phyloP scores from a whole-genome alignment of 306 rosid species.

The Pachyrhizus erosus region DNA sequence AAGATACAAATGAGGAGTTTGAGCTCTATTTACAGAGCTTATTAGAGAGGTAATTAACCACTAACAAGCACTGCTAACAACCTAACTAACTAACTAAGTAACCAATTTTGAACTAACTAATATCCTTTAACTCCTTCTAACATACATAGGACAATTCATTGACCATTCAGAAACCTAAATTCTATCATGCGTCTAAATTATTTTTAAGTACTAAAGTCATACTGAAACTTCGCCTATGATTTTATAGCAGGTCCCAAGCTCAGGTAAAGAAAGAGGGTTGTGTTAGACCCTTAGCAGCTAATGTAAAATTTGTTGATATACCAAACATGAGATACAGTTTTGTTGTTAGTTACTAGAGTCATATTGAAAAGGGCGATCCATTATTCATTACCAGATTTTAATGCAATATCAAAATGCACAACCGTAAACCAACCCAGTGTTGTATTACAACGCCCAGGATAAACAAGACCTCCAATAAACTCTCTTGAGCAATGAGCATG shows the following conservation, averaged over 20 bases:
- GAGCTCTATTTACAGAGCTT: too few relatives aligned
- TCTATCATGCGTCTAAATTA: background rate
- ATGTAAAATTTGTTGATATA: background rate
- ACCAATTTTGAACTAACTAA: too few relatives aligned
- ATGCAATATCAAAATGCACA: constrained; percentile 21
- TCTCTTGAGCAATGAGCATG: constrained; percentile 22
- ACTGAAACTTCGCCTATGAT: background rate
- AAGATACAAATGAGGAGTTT: too few relatives aligned
- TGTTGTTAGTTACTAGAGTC: background rate
- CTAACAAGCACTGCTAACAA: too few relatives aligned
- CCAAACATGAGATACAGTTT: background rate
- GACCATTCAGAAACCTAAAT: constrained; percentile 15
- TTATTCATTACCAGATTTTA: too few relatives aligned
- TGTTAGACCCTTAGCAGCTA: background rate
- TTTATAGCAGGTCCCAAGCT: background rate
- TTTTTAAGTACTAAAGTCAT: background rate
- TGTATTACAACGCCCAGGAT: too few relatives aligned
- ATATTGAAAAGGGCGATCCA: background rate
- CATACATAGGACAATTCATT: constrained; percentile 1
- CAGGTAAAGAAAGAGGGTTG: background rate
- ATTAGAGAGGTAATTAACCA: too few relatives aligned
- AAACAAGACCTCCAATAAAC: constrained; percentile 22
- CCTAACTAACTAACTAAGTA: too few relatives aligned
- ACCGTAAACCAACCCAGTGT: constrained; percentile 10
- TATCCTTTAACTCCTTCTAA: too few relatives aligned